Conservation (phyloP, 2,329 filamentous ascomycete species). For the Fusarium citri region DNA sequence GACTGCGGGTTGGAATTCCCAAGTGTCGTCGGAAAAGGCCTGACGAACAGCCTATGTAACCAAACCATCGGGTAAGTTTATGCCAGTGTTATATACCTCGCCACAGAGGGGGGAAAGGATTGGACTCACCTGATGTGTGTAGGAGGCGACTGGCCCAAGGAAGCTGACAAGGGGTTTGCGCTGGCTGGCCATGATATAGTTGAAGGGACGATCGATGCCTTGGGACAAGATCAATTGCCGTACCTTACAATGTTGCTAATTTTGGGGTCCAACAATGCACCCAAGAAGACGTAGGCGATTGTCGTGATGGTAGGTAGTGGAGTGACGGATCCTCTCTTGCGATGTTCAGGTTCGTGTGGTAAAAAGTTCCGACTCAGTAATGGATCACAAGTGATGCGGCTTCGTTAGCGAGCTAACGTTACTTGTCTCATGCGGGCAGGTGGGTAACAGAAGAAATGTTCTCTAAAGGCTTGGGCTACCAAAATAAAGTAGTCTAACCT, state of each 20-base stretch:
- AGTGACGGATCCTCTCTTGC: constrained; percentile 35
- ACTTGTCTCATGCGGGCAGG: constrained; percentile 39
- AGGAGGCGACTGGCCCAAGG: constrained; percentile 62
- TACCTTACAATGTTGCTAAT: background rate
- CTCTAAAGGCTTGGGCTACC: background rate
- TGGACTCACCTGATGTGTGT: constrained; percentile 61
- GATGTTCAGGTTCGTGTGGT: constrained; percentile 35
- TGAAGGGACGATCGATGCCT: background rate
- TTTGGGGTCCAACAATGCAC: constrained; percentile 11
- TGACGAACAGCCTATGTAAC: constrained; percentile 57
- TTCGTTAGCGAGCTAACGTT: constrained; percentile 18
- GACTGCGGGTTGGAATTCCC: constrained; percentile 61
- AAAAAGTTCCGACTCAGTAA: constrained; percentile 22
- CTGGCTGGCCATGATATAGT: constrained; percentile 44
- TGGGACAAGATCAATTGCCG: constrained; percentile 17
- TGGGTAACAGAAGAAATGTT: background rate
- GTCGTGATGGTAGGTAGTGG: constrained; percentile 44
- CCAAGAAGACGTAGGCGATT: constrained; percentile 36
- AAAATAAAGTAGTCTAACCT: background rate
- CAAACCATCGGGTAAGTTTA: constrained; percentile 23
- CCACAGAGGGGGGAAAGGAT: constrained; percentile 1
- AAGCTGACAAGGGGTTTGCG: constrained; percentile 60
- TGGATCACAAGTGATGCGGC: background rate
- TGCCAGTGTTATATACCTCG: constrained; percentile 35
- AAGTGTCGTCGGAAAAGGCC: constrained; percentile 61